Base-by-base conservation (phyloP, 2,329 filamentous ascomycete species). In the Fusarium sororula region DNA sequence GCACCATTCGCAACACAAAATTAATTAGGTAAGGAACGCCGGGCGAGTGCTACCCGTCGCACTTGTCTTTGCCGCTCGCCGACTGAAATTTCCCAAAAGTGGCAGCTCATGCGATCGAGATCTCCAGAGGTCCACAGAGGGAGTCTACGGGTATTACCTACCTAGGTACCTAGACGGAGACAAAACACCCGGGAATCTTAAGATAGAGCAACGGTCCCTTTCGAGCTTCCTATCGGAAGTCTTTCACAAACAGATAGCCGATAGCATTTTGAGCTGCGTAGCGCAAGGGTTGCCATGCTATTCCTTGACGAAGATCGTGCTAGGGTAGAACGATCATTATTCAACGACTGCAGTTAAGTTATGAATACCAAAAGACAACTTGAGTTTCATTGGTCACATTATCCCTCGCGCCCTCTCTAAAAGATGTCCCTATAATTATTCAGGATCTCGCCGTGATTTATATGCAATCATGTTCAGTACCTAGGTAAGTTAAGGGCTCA, bases 91-190 rank as follows among this genome's bases (percentile, higher is more conserved):
- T 35, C 47, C 51, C 39, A 47, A 68, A 47, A 58, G 42, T 54
- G 51, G 57, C 42, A 67, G 56, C 26, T 53, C 58, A 62, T 67
- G 45, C 57, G 63, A 73, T 73, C 71, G 63, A 68, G 71, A 74
- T 74, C 70, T 32, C 65, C 18, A 28, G 32, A 28, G 54, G 37
- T 24, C 61, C 48, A 47, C 48, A 61, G 60, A 63, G 51, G 24
- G 28, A 60, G 32, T 22, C 60, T 42, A 30, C 28, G 9, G 28
- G 28, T 30, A 39, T 54, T 54, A 28, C 32, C 30, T 30, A 30
- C 30, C 30, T 30, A 30, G 30, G 30, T 30, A 24, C 24, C 30
- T 53, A 53, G n/a, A 61, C 32, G 42, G 48, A 56, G 39, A 60
- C 24, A 50, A 58, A 45, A 39, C 26, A 54, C 26, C 50, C 35